Percentiles rank a stretch among this genome's conserved stretches.
These are phyloP conservation scores for Inga oerstediana DNA, from an alignment of 306 rosid genomes.

Conservation along the genomic window DNA sequence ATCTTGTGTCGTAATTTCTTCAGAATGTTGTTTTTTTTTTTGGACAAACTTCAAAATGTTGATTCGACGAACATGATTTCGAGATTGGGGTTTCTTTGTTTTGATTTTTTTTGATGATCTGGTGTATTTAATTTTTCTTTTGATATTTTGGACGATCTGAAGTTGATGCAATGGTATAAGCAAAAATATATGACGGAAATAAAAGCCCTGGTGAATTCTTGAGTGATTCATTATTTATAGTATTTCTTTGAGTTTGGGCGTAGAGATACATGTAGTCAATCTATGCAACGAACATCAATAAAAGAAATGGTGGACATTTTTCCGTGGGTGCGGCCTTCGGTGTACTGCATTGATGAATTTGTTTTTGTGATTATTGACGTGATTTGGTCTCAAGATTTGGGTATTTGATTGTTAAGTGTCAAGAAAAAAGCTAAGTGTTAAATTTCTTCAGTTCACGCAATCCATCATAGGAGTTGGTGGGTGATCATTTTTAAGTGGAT, in stretches of 20 bases:
- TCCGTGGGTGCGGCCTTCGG: not conserved
- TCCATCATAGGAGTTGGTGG: not conserved
- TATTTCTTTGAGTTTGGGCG: not conserved
- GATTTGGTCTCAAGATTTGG: conserved; percentile 13
- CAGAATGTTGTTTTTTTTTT: not conserved
- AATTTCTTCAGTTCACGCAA: not conserved
- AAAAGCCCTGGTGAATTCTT: not conserved
- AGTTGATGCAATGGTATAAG: conserved; percentile 4
- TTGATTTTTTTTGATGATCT: not conserved
- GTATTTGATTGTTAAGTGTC: not conserved
- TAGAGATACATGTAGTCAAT: not conserved
- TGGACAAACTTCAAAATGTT: too few relatives aligned
- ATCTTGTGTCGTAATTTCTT: not conserved
- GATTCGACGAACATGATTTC: conserved; percentile 1
- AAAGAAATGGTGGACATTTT: not conserved
- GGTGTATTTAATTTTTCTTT: not conserved
- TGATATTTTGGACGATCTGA: not conserved
- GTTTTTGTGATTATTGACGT: not conserved
- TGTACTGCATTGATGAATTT: not conserved
- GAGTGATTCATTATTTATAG: not conserved
- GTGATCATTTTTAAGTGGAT: not conserved
- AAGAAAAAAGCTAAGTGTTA: not conserved
- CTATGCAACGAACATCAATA: not conserved
- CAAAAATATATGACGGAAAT: not conserved
- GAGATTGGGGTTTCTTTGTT: not conserved